Evolutionary conservation across 2,329 filamentous ascomycete species (phyloP), one percentile per base, ranked within the genome.

Genomic region (Dichotomopilus funicola): DNA sequence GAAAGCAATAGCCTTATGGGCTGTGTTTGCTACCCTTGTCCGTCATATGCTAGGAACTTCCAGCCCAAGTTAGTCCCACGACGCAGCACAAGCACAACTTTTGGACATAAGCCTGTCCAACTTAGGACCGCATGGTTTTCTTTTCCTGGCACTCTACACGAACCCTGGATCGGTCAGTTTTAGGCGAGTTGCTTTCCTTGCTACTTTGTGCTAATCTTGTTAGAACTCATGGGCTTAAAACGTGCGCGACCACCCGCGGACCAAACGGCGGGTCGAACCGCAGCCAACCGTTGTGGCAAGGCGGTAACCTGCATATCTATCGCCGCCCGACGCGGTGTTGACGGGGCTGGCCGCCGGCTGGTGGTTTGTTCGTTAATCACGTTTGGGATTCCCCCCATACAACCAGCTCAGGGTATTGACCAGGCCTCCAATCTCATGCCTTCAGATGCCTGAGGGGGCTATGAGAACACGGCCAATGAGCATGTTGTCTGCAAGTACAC

Each of bases 281-380:
- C 53, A 59, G 54, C 57, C 60, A 63, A 56, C 62, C 60, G 62
- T 57, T 60, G 44, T 60, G 61, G 62, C 53, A 54, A 58, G 53
- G 56, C 63, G 64, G 64, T 34, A 57, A 60, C 12, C 31, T 59
- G 63, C 64, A 65, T 64, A 47, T 60, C 62, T 59, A 61, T 51
- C 46, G 53, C 59, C 63, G 60, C 61, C 62, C 51, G 33, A 51
- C 56, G 50, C 51, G 54, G 38, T 51, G 36, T 31, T 49, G 34
- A 52, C 33, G 46, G 45, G 33, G 50, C 8, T 35, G 19, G 31
- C 41, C 43, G 34, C 50, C 10, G 54, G 43, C 49, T 54, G 50
- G 49, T 5, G 12, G 34, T 19, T 44, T 33, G 38, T 36, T 27
- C 40, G 19, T 10, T 41, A 6, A 47, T 48, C 13, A 48, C 52